Conservation (phyloP, 78 protist species). For the Andalucia godoyi region DNA sequence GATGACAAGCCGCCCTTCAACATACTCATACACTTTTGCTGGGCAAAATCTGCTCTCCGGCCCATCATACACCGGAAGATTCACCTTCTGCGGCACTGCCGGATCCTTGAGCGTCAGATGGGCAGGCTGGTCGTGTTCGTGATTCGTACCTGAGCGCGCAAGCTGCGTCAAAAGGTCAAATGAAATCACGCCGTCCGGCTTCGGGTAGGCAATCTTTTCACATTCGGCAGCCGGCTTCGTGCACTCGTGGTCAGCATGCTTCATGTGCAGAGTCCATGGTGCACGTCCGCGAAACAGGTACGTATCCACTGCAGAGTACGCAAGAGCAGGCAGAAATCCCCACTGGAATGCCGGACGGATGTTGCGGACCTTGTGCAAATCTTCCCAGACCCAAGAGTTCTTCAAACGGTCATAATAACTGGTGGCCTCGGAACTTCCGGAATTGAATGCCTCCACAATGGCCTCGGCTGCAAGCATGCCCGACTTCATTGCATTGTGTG, state of each 20-base stretch:
- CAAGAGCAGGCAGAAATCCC: conserved; percentile 48
- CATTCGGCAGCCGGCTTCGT: conserved; percentile 49
- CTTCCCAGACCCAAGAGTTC: conserved; percentile 74
- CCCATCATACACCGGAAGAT: conserved; percentile 57
- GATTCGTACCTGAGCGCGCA: conserved; percentile 74
- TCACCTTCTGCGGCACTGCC: conserved; percentile 22
- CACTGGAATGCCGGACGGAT: conserved; percentile 60
- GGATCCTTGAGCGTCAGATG: conserved; percentile 46
- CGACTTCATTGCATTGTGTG: conserved; percentile 93
- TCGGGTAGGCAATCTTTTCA: conserved; percentile 72
- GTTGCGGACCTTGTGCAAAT: conserved; percentile 69
- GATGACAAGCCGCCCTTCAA: conserved; percentile 58
- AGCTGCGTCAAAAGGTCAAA: conserved; percentile 83
- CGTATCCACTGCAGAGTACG: conserved; percentile 41
- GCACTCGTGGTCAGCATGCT: conserved; percentile 36
- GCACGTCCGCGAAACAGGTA: conserved; percentile 44
- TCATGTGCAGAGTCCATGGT: conserved; percentile 59
- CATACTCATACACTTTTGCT: conserved; percentile 91
- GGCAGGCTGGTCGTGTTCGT: conserved; percentile 86
- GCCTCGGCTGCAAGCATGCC: conserved; percentile 82
- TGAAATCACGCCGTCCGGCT: conserved; percentile 82
- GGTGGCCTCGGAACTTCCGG: background rate
- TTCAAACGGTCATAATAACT: conserved; percentile 36
- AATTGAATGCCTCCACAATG: conserved; percentile 10
- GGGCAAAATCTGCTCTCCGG: conserved; percentile 90